These are phyloP conservation scores for Kazachstania kunashirensis DNA, from an alignment of 805 yeast species.

Conservation along the genomic window DNA sequence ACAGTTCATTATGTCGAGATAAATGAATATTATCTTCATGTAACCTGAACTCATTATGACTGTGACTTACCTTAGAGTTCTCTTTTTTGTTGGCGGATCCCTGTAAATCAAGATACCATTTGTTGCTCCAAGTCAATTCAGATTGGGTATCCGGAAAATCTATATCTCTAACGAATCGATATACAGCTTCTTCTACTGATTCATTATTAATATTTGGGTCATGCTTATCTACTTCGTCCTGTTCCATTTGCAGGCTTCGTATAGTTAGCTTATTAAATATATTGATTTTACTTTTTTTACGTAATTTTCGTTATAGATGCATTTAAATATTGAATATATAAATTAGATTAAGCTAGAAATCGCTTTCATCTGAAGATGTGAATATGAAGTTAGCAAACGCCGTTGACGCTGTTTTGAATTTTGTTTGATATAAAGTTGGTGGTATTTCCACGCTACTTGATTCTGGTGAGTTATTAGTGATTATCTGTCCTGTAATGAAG, in stretches of 20 bases:
- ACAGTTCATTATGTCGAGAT: background rate
- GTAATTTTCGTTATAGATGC: background rate
- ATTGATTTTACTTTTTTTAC: too few relatives aligned
- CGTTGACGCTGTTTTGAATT: background rate
- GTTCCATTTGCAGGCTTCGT: too few relatives aligned
- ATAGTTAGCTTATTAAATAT: too few relatives aligned
- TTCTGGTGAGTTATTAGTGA: background rate
- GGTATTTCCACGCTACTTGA: background rate
- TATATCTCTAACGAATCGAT: constrained; percentile 47
- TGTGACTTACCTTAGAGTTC: background rate
- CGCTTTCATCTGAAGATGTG: constrained; percentile 8
- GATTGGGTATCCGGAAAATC: background rate
- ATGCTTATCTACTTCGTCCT: background rate
- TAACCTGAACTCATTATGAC: background rate
- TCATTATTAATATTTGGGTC: constrained; percentile 12
- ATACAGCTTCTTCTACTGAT: constrained; percentile 62
- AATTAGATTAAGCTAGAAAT: background rate
- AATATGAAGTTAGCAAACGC: constrained; percentile 1
- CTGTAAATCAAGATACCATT: background rate
- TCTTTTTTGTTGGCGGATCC: background rate
- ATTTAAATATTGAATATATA: too few relatives aligned
- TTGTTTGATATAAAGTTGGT: background rate
- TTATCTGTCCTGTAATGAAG: constrained; percentile 1
- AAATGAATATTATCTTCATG: background rate
- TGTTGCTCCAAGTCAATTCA: background rate